Base-by-base conservation (phyloP, 202 grass and related monocot species). In the Musa balbisiana region DNA sequence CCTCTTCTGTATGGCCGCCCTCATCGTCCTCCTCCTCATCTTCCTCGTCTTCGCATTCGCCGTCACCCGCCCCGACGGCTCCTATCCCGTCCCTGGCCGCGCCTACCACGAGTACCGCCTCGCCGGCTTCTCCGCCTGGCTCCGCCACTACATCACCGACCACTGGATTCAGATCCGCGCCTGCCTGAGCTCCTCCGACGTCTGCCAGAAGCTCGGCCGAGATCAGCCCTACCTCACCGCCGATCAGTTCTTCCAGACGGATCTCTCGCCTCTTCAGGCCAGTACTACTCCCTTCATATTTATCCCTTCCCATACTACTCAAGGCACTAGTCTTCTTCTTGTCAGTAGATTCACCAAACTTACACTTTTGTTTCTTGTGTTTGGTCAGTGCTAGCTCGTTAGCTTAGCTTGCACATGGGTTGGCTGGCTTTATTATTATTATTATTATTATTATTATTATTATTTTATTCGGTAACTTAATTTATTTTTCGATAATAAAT, bases 1-100 rank as follows among this genome's bases (percentile, higher is more conserved):
- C 64, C 21, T 67, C 64, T 67, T 67, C 23, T 43, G 26, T 24
- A 67, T 67, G 64, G 64, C 64, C 23, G 11, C 21, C 64, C 64
- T 67, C 64, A 67, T 67, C 11, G 23, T 67, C 64, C 26, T 67
- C 23, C 64, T 67, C 23, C 53, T 74, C 72, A 13, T 14, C 6
- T 12, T 74, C 72, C 52, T 56, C 24, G 20, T 56, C 53, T 29
- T 74, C 52, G 52, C 72, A 52, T 74, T 56, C 72, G 22, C 55
- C 52, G 72, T 74, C 72, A 74, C 72, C 52, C 72, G 52, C 72
- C 53, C 52, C 24, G 72, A 74, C 52, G 72, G 52, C 14, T 74
- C 72, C 53, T 74, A 74, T 52, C 52, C 1, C 72, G 23, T 74
- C 11, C 72, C 72, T 52, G 52, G 52, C 23, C 53, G 52, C n/a